Conservation (phyloP, 352 stramenopile species). For the Hyphochytrium catenoides region DNA sequence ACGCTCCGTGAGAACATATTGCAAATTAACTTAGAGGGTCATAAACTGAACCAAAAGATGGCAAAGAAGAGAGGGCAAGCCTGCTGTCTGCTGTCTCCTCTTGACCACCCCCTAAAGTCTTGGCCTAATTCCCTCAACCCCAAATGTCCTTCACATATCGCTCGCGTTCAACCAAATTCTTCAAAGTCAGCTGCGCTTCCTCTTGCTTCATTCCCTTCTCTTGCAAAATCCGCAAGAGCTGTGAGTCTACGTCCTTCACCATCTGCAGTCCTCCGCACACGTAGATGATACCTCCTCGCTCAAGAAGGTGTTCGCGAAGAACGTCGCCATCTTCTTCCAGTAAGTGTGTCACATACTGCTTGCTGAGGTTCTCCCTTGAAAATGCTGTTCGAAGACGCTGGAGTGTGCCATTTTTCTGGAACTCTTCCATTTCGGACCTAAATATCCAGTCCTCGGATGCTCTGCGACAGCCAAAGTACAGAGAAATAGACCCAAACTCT, state of each 20-base stretch:
- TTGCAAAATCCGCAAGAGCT: constrained; percentile 47
- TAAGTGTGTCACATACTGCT: constrained; percentile 81
- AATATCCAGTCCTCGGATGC: constrained; percentile 76
- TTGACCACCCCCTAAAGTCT: too few relatives aligned
- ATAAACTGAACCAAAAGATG: too few relatives aligned
- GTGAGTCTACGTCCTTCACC: constrained; percentile 76
- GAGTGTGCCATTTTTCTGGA: constrained; percentile 36
- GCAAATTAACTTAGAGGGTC: too few relatives aligned
- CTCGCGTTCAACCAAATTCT: constrained; percentile 25
- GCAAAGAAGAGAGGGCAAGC: too few relatives aligned
- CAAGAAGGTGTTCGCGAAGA: constrained; percentile 43
- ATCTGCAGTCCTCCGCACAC: constrained; percentile 83
- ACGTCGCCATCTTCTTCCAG: constrained; percentile 24
- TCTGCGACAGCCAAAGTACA: constrained; percentile 85
- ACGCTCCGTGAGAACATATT: too few relatives aligned
- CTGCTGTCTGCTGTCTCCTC: too few relatives aligned
- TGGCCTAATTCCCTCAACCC: too few relatives aligned
- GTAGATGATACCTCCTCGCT: constrained; percentile 60
- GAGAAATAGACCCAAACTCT: constrained; percentile 25
- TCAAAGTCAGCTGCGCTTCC: constrained; percentile 28
- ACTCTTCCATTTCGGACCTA: constrained; percentile 46
- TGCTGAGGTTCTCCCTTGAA: constrained; percentile 49
- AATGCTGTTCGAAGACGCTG: constrained; percentile 63
- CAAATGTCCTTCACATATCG: constrained; percentile 72
- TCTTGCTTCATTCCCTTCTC: constrained; percentile 27